These are phyloP conservation scores for Amanita rubescens DNA, from an alignment of 768 basidiomycete species.

Conservation along the genomic window DNA sequence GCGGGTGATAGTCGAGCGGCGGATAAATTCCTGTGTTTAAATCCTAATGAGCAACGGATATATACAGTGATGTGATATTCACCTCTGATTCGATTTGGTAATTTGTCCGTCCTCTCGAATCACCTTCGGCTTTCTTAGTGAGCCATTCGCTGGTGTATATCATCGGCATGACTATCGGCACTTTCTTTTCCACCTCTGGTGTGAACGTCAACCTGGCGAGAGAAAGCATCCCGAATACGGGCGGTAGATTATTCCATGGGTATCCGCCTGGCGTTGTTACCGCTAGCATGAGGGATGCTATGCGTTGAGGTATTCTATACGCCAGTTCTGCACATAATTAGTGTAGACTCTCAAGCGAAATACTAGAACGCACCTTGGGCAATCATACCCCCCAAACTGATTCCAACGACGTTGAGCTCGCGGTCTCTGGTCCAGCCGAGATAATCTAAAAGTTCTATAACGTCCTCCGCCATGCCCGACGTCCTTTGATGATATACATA, in stretches of 20 bases:
- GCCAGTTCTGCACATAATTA: too few species aligned
- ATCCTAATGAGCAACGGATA: too few species aligned
- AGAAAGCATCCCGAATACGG: slow-evolving; percentile 35
- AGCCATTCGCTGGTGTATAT: slow-evolving; percentile 61
- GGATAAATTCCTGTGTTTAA: slow-evolving; percentile 36
- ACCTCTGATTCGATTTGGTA: slow-evolving; percentile 52
- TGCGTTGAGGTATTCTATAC: slow-evolving; percentile 53
- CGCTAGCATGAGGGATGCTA: slow-evolving; percentile 55
- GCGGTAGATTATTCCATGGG: slow-evolving; percentile 52
- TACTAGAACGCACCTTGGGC: slow-evolving; percentile 62
- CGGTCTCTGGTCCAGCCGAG: slow-evolving; percentile 62
- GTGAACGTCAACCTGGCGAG: slow-evolving; percentile 35
- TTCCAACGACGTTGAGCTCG: slow-evolving; percentile 63
- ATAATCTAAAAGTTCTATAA: slow-evolving; percentile 56
- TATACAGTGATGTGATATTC: too few species aligned
- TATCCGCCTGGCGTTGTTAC: slow-evolving; percentile 66
- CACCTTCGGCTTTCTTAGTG: slow-evolving; percentile 40
- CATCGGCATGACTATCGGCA: slow-evolving; percentile 46
- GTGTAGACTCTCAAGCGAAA: too few species aligned
- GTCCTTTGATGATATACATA: slow-evolving; percentile 36
- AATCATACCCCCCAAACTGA: slow-evolving; percentile 82
- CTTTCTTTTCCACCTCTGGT: slow-evolving; percentile 37
- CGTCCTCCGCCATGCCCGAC: slow-evolving; percentile 72
- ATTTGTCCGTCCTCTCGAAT: slow-evolving; percentile 56
- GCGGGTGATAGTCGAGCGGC: slow-evolving; percentile 42